A percentile compares a stretch with the other conserved stretches of the same genome.
phyloP scores from a whole-genome alignment of 495 filamentous ascomycete genomes.

The Pseudomonodictys pantanalensis region DNA sequence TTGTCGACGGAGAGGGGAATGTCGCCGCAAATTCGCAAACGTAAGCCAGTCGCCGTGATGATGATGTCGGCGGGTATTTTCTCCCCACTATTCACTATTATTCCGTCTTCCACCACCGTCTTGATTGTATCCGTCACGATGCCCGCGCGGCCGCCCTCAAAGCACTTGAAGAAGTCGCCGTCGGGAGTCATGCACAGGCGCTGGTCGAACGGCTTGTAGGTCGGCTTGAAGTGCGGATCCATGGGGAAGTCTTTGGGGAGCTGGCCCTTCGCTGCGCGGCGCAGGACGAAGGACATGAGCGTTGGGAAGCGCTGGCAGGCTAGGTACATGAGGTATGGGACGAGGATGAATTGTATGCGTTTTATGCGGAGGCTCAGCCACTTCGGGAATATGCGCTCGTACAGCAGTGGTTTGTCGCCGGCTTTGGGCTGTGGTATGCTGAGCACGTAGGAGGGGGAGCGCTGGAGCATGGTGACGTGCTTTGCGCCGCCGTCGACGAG shows the following conservation, averaged over 20 bases:
- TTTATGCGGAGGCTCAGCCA: slow-evolving; percentile 42
- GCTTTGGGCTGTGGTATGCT: slow-evolving; percentile 29
- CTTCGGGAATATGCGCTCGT: slow-evolving; percentile 45
- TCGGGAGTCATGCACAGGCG: slow-evolving; percentile 68
- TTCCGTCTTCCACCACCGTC: slow-evolving; percentile 57
- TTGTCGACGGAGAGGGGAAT: slow-evolving; percentile 55
- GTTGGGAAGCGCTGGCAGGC: slow-evolving; percentile 58
- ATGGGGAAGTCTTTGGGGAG: slow-evolving; percentile 56
- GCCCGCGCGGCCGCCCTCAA: slow-evolving; percentile 56
- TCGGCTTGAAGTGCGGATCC: slow-evolving; percentile 68
- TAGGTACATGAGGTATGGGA: slow-evolving; percentile 49
- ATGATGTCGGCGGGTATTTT: slow-evolving; percentile 66
- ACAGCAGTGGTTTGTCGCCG: slow-evolving; percentile 45
- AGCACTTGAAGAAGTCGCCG: slow-evolving; percentile 66
- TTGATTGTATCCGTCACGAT: slow-evolving; percentile 69
- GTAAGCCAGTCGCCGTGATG: slow-evolving; percentile 71
- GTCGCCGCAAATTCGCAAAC: slow-evolving; percentile 53
- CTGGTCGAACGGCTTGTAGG: slow-evolving; percentile 72
- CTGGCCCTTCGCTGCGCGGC: slow-evolving; percentile 41
- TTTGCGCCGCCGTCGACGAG: slow-evolving; percentile 25
- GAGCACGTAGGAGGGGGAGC: slow-evolving; percentile 29
- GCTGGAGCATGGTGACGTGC: slow-evolving; percentile 37
- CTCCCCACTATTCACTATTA: slow-evolving; percentile 56
- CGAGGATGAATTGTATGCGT: slow-evolving; percentile 49
- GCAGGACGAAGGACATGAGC: slow-evolving; percentile 49